Evolutionary conservation across 345 rosid genomes (phyloP).

Genomic region (Gossypium rotundifolium): DNA sequence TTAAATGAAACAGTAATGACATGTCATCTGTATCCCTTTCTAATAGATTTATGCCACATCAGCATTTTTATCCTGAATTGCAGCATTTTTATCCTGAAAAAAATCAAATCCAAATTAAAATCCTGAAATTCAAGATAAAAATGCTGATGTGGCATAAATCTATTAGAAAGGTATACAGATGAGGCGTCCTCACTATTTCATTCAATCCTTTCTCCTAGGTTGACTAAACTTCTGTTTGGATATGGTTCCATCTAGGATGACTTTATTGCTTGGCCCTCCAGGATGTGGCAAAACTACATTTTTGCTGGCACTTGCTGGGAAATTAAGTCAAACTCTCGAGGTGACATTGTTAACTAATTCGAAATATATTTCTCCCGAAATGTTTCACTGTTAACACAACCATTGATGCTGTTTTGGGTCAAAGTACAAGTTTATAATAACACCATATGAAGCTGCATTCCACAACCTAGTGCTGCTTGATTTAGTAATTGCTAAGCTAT

Average conservation of each 20-base stretch:
- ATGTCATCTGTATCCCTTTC: too few relatives aligned
- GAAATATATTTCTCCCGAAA: neutral
- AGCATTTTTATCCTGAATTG: too few relatives aligned
- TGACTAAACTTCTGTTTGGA: neutral
- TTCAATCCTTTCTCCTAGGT: too few relatives aligned
- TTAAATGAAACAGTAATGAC: too few relatives aligned
- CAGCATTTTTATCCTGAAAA: too few relatives aligned
- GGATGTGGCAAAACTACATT: conserved; percentile 75
- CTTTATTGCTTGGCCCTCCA: conserved; percentile 77
- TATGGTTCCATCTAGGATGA: conserved; percentile 35
- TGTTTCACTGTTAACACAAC: neutral
- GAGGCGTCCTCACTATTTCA: too few relatives aligned
- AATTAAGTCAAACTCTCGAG: conserved; percentile 44
- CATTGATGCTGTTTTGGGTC: neutral
- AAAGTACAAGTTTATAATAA: neutral
- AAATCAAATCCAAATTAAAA: too few relatives aligned
- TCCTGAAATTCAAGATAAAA: too few relatives aligned
- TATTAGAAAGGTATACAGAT: too few relatives aligned
- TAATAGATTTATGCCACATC: too few relatives aligned
- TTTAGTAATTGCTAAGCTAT: neutral
- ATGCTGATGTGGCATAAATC: too few relatives aligned
- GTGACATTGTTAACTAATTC: conserved; percentile 17
- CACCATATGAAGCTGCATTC: neutral
- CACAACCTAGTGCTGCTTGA: neutral
- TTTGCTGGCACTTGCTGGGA: conserved; percentile 64